Base-by-base conservation (phyloP, 148 eudicot species). In the Tetragonia tetragonoides region DNA sequence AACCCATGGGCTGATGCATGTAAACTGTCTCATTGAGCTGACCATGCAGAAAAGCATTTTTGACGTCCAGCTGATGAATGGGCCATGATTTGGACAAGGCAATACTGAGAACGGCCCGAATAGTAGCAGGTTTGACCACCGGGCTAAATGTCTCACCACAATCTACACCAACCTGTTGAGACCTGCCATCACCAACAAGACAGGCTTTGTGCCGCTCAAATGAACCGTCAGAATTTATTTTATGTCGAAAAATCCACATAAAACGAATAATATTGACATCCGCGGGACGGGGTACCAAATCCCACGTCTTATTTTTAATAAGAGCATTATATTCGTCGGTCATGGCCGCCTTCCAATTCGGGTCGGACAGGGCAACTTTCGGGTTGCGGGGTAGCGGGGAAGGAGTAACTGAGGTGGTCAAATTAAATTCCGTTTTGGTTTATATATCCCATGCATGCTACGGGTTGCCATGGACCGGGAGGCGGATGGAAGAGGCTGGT, bases 111-210 rank as follows among this genome's bases (percentile, higher is more conserved):
- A 57, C 76, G 0, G 0, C 18, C 15, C 59, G 0, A 16, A 53
- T 53, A 16, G 59, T 53, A 53, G 59, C 59, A 4, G 76, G 76
- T 46, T 73, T 73, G 23, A 56, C 76, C 12, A 54, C 65, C 5
- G 65, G 64, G 16, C 65, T 44, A 44, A 44, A 44, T 0, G 47
- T 44, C 7, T 44, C 47, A 0, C 47, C 47, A 44, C 47, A 44
- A 14, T 57, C 49, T 1, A 73, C 21, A 1, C 76, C 56, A 9
- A 54, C 47, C 42, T 57, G 21, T 18, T 73, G 65, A 56, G 76
- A 54, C 18, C 10, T 28, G 12, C 65, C 76, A 56, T 57, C 42
- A 34, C 59, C 59, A 53, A 53, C 59, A 11, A 53, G 18, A 53
- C 59, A 7, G 18, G 59, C 59, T 16, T 53, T 11, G 18, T 53